Evolutionary conservation across 1,284 basidiomycete genomes (phyloP).

Genomic region (Microbotryum lychnidis-dioicae): DNA sequence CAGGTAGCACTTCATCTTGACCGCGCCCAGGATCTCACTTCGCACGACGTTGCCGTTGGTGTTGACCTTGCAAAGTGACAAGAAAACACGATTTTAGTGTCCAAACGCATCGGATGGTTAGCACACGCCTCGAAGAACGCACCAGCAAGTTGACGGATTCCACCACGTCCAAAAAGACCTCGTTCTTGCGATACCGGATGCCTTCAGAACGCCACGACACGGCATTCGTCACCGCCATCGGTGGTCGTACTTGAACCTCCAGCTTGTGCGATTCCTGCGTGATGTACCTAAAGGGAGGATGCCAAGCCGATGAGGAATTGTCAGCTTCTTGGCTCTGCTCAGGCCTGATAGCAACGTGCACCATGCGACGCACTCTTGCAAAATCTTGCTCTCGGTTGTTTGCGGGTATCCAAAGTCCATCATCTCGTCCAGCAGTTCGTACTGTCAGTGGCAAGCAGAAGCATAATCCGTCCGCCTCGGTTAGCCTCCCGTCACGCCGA

Average conservation of each 20-base stretch:
- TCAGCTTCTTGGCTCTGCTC: too few relatives aligned
- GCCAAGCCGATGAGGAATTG: too few relatives aligned
- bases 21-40: slow-evolving; percentile 90
- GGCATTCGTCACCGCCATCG: slow-evolving; percentile 96
- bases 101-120: neutral
- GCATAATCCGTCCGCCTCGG: too few relatives aligned
- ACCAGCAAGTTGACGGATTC: slow-evolving; percentile 95
- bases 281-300: slow-evolving; percentile 62
- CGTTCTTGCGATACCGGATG: slow-evolving; percentile 96
- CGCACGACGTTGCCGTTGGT: slow-evolving; percentile 94
- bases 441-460: neutral
- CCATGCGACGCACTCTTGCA: slow-evolving; percentile 71
- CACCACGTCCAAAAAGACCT: slow-evolving; percentile 97
- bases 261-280: slow-evolving; percentile 99
- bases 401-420: slow-evolving; percentile 99
- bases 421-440: slow-evolving; percentile 87
- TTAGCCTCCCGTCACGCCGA: neutral
- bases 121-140: slow-evolving; percentile 35
- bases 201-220: slow-evolving; percentile 98
- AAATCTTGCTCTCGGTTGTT: slow-evolving; percentile 97
- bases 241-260: slow-evolving; percentile 89
- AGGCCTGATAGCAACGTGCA: too few relatives aligned
- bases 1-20: slow-evolving; percentile 99
- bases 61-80: slow-evolving; percentile 65
- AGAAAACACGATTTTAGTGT: neutral